These are phyloP conservation scores for Neoboletus magnificus DNA, from an alignment of 768 basidiomycete genomes.

Conservation along the genomic window DNA sequence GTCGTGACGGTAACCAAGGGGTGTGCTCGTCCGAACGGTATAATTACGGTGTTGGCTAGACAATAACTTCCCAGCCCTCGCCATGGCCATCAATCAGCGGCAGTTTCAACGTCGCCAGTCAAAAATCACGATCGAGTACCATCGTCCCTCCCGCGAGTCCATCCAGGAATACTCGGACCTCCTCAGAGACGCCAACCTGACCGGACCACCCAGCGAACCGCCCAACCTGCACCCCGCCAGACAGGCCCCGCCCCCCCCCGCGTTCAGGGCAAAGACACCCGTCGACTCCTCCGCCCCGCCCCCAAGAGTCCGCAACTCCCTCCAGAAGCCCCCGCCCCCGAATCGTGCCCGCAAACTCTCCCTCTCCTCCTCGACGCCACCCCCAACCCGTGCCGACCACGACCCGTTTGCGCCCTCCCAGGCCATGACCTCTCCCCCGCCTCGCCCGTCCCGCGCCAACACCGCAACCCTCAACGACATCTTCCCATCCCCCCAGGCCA, in stretches of 20 bases:
- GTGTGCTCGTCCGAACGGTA: not conserved
- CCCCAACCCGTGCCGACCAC: conserved; percentile 36
- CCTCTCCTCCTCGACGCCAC: conserved; percentile 36
- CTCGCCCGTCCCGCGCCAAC: conserved; percentile 80
- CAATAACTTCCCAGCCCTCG: not conserved
- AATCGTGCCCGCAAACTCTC: conserved; percentile 51
- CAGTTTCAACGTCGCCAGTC: conserved; percentile 46
- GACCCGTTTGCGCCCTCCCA: conserved; percentile 50
- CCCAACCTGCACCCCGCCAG: conserved; percentile 36
- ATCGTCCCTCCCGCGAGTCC: conserved; percentile 69
- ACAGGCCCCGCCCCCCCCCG: conserved; percentile 40
- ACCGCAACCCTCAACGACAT: conserved; percentile 79
- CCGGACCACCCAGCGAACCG: conserved; percentile 42
- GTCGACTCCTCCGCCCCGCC: conserved; percentile 16
- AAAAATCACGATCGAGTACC: conserved; percentile 72
- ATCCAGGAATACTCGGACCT: conserved; percentile 78
- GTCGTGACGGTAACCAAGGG: not conserved
- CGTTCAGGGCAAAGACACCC: conserved; percentile 31
- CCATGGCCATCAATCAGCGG: conserved; percentile 49
- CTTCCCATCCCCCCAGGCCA: conserved; percentile 47
- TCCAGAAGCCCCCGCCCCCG: conserved; percentile 65
- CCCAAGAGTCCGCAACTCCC: conserved; percentile 46
- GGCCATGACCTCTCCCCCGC: conserved; percentile 52
- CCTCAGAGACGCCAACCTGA: conserved; percentile 54
- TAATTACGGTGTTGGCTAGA: not conserved